These are phyloP conservation scores for Fusarium chaquense DNA, from an alignment of 2,329 filamentous ascomycete genomes.

Conservation along the genomic window DNA sequence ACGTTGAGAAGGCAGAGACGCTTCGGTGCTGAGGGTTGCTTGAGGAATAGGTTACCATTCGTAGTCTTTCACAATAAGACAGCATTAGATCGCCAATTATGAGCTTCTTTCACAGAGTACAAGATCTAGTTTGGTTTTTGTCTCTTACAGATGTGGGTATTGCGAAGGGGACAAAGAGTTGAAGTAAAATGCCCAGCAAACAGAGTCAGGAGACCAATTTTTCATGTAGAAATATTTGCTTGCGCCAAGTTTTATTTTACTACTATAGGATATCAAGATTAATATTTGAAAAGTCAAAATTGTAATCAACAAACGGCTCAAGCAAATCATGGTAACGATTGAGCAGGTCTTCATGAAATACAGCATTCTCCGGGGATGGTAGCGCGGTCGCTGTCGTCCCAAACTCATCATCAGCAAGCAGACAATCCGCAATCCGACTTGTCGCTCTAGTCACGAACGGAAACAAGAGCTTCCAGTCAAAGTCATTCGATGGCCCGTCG, in stretches of 20 bases:
- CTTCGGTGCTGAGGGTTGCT: slow-evolving; percentile 3
- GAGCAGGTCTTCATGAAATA: slow-evolving; percentile 35
- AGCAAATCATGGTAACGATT: slow-evolving; percentile 38
- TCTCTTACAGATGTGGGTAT: neutral
- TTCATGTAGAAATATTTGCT: neutral
- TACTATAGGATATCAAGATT: slow-evolving; percentile 23
- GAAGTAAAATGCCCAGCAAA: neutral
- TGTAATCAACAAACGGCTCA: slow-evolving; percentile 40
- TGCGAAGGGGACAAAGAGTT: neutral
- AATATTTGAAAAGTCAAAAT: slow-evolving; percentile 34
- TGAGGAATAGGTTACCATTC: neutral
- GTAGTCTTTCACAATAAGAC: neutral
- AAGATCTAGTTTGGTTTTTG: neutral
- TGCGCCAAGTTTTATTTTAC: neutral
- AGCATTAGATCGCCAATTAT: neutral
- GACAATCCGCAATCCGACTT: slow-evolving; percentile 28
- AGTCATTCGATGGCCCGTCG: neutral
- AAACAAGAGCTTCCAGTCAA: slow-evolving; percentile 37
- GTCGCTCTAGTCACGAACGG: slow-evolving; percentile 39
- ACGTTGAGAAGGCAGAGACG: slow-evolving; percentile 41
- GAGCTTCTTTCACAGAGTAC: neutral
- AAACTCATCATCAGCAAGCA: slow-evolving; percentile 37
- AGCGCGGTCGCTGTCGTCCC: slow-evolving; percentile 23
- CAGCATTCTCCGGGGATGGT: slow-evolving; percentile 32
- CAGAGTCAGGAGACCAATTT: neutral